Conservation (phyloP, 2,329 filamentous ascomycete species). For the Colletotrichum abscissum region DNA sequence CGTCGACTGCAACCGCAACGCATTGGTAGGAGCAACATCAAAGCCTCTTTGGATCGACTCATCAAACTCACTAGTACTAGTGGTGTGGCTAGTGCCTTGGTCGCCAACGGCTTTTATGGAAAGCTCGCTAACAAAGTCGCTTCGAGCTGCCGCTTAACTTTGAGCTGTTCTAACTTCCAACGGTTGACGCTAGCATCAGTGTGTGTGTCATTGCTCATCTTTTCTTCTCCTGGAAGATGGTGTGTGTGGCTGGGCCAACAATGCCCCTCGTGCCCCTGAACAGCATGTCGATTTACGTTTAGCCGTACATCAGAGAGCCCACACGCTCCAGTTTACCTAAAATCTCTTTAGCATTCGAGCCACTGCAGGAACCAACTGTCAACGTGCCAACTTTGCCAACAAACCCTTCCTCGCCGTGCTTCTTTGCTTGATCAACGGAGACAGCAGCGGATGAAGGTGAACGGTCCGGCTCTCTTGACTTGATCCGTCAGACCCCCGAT, state of each 20-base stretch:
- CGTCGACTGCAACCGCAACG: background rate
- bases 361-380: background rate
- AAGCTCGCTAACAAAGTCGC: background rate
- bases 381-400: background rate
- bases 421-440: background rate
- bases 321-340: background rate
- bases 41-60: background rate
- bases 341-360: background rate
- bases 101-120: background rate
- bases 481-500: background rate
- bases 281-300: background rate
- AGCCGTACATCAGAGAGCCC: constrained; percentile 4
- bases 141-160: background rate
- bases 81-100: background rate
- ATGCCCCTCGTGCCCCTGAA: too few species aligned
- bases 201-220: background rate
- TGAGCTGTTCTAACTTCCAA: background rate
- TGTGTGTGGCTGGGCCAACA: background rate
- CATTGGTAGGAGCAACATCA: background rate
- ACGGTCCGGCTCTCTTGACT: background rate
- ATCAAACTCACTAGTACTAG: background rate
- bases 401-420: background rate
- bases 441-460: background rate
- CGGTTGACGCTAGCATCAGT: background rate
- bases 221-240: background rate